phyloP scores from a whole-genome alignment of 805 yeast genomes.

The Starmera dryadoides region DNA sequence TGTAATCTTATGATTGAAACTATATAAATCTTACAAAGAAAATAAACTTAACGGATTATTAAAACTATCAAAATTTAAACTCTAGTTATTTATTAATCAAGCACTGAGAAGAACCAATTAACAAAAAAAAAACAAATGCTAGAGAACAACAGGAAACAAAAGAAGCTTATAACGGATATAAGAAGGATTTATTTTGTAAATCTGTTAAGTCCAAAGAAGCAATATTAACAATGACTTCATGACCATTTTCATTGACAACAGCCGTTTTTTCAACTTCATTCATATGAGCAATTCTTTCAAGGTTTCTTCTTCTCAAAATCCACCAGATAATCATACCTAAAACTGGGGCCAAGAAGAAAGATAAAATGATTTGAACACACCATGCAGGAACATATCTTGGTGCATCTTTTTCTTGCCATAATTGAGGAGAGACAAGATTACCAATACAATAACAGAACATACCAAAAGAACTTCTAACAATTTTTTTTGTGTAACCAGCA shows the following conservation, averaged over 20 bases:
- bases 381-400: constrained; percentile 37
- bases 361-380: constrained; percentile 39
- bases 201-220: constrained; percentile 40
- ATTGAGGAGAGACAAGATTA: constrained; percentile 39
- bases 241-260: constrained; percentile 19
- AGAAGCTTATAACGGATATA: constrained; percentile 36
- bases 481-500: constrained; percentile 36
- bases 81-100: no score
- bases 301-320: constrained; percentile 32
- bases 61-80: no score
- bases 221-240: constrained; percentile 23
- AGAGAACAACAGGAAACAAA: no score
- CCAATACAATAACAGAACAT: constrained; percentile 32
- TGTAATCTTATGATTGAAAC: no score
- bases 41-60: no score
- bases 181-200: constrained; percentile 35
- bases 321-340: constrained; percentile 26
- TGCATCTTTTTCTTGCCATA: constrained; percentile 31
- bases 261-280: constrained; percentile 14
- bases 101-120: no score
- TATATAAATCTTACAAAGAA: no score
- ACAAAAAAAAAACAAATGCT: no score
- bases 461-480: constrained; percentile 28
- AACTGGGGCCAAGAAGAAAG: constrained; percentile 30
- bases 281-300: constrained; percentile 18